Evolutionary conservation across 176 grass and related monocot genomes (phyloP), one percentile per base, ranked within the genome.

Genomic region (Panicum miliaceum): DNA sequence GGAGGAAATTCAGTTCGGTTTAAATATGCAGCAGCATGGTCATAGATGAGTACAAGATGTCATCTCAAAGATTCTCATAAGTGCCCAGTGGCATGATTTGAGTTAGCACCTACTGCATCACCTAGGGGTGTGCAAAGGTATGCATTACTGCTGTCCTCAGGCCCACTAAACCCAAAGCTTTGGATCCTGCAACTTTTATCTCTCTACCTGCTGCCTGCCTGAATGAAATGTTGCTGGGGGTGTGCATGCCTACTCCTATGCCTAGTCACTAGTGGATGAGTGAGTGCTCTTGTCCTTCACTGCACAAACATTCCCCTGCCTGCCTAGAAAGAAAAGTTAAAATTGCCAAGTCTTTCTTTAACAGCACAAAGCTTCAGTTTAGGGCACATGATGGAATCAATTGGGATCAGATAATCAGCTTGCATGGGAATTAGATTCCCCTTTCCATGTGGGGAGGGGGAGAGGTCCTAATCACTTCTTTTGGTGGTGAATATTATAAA

Each of bases 391-490:
- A 65, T 22, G 60, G 68, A 75, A 84, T 86, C 67, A 36, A 9
- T 47, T 63, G n/a, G 23, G 68, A 74, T 80, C 75, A 83, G 47
- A 82, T 78, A 68, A 90, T 64, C 43, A 46, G 43, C n/a, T 88
- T 68, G 71, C 46, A 73, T 73, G 81, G 76, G 89, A 84, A 82
- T 91, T 64, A 78, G 75, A 85, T 94, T 84, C 79, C 73, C 65
- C 66, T 93, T 18, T 42, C 51, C 22, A 71, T 84, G 84, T 89
- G 73, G 78, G 88, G 80, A 91, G 72, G 89, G 80, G 87, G 77
- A 88, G 86, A 89, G 83, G 87, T 91, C 91, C 86, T 91, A 89
- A 94, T 93, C 94, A 37, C 89, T 93, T 90, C 84, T 87, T 87
- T 76, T 80, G 67, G 92, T 76, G 79, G 89, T 91, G 89, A 93